Percentiles rank a stretch among this genome's conserved stretches.
Conservation (phyloP, 2,329 filamentous ascomycete genomes). For the Arthroderma sp. region DNA sequence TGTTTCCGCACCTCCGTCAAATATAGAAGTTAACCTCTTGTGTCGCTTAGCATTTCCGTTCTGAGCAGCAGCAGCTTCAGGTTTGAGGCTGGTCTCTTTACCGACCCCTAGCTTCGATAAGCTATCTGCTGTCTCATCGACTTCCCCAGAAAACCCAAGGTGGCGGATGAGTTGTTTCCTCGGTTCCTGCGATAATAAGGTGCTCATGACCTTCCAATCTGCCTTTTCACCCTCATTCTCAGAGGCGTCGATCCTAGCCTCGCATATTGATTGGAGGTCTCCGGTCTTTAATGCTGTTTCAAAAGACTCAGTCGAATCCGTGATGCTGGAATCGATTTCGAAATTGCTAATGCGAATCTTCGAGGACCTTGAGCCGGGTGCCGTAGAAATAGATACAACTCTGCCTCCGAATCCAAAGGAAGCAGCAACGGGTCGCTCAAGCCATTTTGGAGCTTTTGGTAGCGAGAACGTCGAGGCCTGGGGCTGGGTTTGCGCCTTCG, state of each 20-base stretch:
- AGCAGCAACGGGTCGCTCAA: slow-evolving; percentile 69
- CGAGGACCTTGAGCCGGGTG: slow-evolving; percentile 53
- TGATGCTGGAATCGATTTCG: slow-evolving; percentile 72
- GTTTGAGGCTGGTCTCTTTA: slow-evolving; percentile 28
- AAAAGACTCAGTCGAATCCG: slow-evolving; percentile 73
- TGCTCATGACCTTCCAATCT: slow-evolving; percentile 91
- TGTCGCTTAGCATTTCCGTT: slow-evolving; percentile 40
- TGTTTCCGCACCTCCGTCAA: slow-evolving; percentile 56
- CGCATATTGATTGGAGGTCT: slow-evolving; percentile 65
- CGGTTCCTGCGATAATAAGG: slow-evolving; percentile 72
- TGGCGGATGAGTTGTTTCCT: slow-evolving; percentile 76
- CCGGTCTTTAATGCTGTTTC: slow-evolving; percentile 69
- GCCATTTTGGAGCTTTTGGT: slow-evolving; percentile 75
- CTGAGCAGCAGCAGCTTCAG: slow-evolving; percentile 30
- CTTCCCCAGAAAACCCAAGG: slow-evolving; percentile 63
- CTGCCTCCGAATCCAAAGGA: slow-evolving; percentile 95
- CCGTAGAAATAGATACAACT: slow-evolving; percentile 57
- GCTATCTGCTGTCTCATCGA: slow-evolving; percentile 37
- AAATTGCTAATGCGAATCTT: slow-evolving; percentile 78
- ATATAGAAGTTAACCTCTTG: slow-evolving; percentile 61
- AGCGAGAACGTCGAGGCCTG: slow-evolving; percentile 84
- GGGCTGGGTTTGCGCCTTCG: slow-evolving; percentile 79
- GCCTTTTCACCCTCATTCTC: slow-evolving; percentile 83
- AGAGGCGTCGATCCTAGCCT: slow-evolving; percentile 60
- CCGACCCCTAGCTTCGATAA: slow-evolving; percentile 29